Conservation (phyloP, 176 grass and related monocot genomes). For the Aegilops longissima region DNA sequence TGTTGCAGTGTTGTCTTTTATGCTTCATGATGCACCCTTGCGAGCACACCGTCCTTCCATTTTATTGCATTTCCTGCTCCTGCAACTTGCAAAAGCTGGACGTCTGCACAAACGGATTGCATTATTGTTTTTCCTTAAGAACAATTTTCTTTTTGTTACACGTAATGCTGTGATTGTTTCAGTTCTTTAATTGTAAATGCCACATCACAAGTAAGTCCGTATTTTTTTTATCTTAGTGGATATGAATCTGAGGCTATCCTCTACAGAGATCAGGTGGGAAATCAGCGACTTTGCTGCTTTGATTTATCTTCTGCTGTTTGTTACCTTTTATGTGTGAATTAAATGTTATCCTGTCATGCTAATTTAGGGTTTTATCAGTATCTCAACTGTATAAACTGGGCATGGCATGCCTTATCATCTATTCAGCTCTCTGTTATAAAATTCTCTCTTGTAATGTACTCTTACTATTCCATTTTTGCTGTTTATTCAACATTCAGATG, state of each 20-base stretch:
- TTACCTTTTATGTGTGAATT: not conserved
- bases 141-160: not conserved
- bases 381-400: constrained; percentile 6
- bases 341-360: not conserved
- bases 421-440: not conserved
- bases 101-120: not conserved
- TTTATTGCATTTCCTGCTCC: not conserved
- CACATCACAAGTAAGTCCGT: not conserved
- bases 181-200: not conserved
- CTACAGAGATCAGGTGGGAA: not conserved
- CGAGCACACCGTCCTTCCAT: not conserved
- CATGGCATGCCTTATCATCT: not conserved
- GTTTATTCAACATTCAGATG: constrained; percentile 41
- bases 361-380: constrained; percentile 6
- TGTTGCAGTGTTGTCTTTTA: constrained; percentile 10
- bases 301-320: not conserved
- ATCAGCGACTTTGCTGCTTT: not conserved
- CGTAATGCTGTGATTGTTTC: not conserved
- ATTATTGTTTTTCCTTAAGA: not conserved
- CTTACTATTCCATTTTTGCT: constrained; percentile 30
- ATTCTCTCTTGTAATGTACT: not conserved
- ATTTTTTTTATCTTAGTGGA: constrained; percentile 8
- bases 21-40: not conserved
- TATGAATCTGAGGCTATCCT: constrained; percentile 4
- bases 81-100: not conserved